Percentiles rank a stretch among this genome's conserved stretches.
phyloP scores from a whole-genome alignment of 2,329 filamentous ascomycete genomes.

The Magnaporthiopsis poae region DNA sequence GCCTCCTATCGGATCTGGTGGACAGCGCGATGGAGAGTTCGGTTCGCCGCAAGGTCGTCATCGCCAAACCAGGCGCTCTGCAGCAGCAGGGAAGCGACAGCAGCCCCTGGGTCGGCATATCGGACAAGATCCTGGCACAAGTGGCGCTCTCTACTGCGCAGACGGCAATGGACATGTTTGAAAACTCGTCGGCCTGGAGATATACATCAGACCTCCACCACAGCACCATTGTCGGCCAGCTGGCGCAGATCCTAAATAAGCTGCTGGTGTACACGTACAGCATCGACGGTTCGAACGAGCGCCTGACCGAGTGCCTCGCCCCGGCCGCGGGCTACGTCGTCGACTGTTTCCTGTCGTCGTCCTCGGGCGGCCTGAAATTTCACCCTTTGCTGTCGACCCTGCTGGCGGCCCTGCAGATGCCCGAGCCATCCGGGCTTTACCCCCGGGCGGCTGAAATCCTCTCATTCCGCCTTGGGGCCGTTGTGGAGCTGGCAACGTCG shows the following conservation, averaged over 20 bases:
- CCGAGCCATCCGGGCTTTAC: constrained; percentile 52
- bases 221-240: constrained; percentile 55
- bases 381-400: constrained; percentile 67
- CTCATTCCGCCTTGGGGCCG: constrained; percentile 52
- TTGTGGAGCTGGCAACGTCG: constrained; percentile 56
- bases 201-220: constrained; percentile 62
- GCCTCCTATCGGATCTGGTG: constrained; percentile 64
- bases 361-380: constrained; percentile 61
- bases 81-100: constrained; percentile 21
- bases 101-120: constrained; percentile 59
- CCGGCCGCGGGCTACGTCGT: constrained; percentile 67
- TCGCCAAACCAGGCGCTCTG: constrained; percentile 3
- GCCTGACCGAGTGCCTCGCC: constrained; percentile 44
- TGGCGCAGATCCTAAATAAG: constrained; percentile 61
- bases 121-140: constrained; percentile 65
- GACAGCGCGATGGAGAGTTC: constrained; percentile 64
- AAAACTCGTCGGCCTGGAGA: constrained; percentile 78
- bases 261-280: constrained; percentile 65
- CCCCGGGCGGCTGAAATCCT: constrained; percentile 44
- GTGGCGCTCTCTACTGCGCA: constrained; percentile 65
- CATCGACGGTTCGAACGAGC: constrained; percentile 49
- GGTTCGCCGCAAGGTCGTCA: constrained; percentile 49
- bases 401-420: constrained; percentile 48
- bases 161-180: constrained; percentile 70
- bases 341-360: constrained; percentile 63